phyloP scores from a whole-genome alignment of 23 red algal species.

The Porphyridium purpureum region DNA sequence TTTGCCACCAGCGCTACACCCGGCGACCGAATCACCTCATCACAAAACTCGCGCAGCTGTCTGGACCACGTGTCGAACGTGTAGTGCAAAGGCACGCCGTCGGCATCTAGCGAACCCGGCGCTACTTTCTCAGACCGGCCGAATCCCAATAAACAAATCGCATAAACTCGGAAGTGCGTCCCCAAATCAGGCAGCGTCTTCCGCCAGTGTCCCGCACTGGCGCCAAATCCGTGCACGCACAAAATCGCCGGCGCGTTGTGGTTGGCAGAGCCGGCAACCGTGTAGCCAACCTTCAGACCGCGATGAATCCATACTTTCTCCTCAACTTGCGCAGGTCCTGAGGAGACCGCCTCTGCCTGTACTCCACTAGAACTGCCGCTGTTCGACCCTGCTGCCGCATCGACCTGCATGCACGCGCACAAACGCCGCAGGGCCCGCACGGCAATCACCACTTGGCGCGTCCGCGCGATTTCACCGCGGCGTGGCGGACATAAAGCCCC shows the following conservation, averaged over 20 bases:
- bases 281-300: no score
- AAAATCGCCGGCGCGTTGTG: constrained; percentile 18
- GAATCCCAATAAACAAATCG: constrained; percentile 86
- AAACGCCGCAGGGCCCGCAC: no score
- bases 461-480: no score
- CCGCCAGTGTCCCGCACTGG: constrained; percentile 63
- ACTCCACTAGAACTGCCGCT: no score
- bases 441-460: no score
- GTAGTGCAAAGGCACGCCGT: constrained; percentile 30
- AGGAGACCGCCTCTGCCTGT: no score
- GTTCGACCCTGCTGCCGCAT: no score
- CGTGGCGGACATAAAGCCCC: no score
- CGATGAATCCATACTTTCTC: no score
- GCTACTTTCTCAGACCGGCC: constrained; percentile 57
- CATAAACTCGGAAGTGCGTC: constrained; percentile 30
- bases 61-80: constrained; percentile 74
- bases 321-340: no score
- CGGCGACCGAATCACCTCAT: constrained; percentile 17
- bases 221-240: constrained; percentile 95
- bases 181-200: constrained; percentile 34
- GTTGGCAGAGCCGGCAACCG: no score
- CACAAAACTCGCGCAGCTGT: constrained; percentile 48
- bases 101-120: constrained; percentile 9
- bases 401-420: no score
- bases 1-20: constrained; percentile 71